Base-by-base conservation (phyloP, 1,139 yeast genomes). In the Kodamaea arcana region DNA sequence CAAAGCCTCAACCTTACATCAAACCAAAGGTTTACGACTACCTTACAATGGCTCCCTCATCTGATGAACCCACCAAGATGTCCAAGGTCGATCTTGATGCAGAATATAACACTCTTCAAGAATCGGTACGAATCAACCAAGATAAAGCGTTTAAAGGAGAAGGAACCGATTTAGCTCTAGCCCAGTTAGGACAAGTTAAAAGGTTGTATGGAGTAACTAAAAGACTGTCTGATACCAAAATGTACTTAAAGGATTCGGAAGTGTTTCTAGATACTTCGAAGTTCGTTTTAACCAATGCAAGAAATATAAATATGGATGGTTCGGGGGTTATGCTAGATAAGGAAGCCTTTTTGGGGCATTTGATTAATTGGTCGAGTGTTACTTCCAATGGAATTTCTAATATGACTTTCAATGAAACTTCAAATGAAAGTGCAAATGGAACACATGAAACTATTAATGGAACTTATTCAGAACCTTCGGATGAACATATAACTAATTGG, bases 301-400 rank as follows among this genome's bases (percentile, higher is more conserved):
- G 76, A 34, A 80, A 78, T 52, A 47, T 80, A 42, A 72, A 72
- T 36, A 58, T 80, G 29, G 84, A 80, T 1, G 72, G 71, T 31
- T 62, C 72, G 6, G 78, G 74, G 6, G 62, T 69, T 7, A 58
- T 75, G 2, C 51, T 83, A 8, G 69, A 67, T 40, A 53, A 72
- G 12, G 64, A 65, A 2, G 80, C 75, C 15, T 72, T 78, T 39
- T 47, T 70, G 5, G 47, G 54, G 15, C 60, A 64, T 18, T 50
- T 74, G 32, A 69, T 63, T 41, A 28, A 27, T 21, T 23, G 51
- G 50, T 6, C 49, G 44, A 3, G 24, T 24, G 14, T n/a, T 2
- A 31, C 27, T 17, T 16, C 27, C 44, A 41, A 42, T 24, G 47
- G 35, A 2, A 28, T 27, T 11, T 45, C 41, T 1, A 47, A 37